Percentiles rank a stretch among this genome's conserved stretches.
These are phyloP conservation scores for Cladobotryum mycophilum DNA, from an alignment of 2,329 filamentous ascomycete species.

Conservation along the genomic window DNA sequence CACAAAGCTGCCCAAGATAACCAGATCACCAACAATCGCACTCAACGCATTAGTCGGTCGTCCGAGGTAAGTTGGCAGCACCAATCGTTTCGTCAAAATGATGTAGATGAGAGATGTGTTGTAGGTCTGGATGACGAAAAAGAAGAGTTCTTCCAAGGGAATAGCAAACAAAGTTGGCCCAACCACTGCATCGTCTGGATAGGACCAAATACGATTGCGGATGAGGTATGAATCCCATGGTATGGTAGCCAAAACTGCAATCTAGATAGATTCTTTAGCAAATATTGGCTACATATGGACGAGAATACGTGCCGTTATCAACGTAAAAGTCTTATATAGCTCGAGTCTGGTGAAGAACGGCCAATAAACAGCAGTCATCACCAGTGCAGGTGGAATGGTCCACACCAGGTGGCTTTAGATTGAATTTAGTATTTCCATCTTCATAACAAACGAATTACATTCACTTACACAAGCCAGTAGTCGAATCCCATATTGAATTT, in stretches of 20 bases:
- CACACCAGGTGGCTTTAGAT: slow-evolving; percentile 4
- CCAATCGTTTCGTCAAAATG: slow-evolving; percentile 57
- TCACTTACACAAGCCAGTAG: slow-evolving; percentile 1
- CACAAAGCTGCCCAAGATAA: neutral
- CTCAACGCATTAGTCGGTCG: neutral
- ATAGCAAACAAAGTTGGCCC: slow-evolving; percentile 59
- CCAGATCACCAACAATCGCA: neutral
- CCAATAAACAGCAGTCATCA: slow-evolving; percentile 3
- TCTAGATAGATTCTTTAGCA: slow-evolving; percentile 6
- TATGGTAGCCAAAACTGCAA: slow-evolving; percentile 59
- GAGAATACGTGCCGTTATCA: slow-evolving; percentile 42
- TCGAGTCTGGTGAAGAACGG: slow-evolving; percentile 59
- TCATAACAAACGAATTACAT: neutral
- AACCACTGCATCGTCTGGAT: slow-evolving; percentile 57
- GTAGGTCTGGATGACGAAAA: slow-evolving; percentile 72
- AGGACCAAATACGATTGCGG: slow-evolving; percentile 61
- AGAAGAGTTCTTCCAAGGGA: slow-evolving; percentile 67
- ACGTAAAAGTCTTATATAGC: slow-evolving; percentile 53
- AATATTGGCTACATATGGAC: neutral
- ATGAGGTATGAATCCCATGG: slow-evolving; percentile 76
- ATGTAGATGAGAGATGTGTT: slow-evolving; percentile 64
- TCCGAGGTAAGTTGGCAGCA: slow-evolving; percentile 39
- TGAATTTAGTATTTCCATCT: neutral
- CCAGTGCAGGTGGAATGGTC: slow-evolving; percentile 7
- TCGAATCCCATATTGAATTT: neutral